Conservation (phyloP, 371 early-diverging fungal genomes). For the Mucor mucedo region DNA sequence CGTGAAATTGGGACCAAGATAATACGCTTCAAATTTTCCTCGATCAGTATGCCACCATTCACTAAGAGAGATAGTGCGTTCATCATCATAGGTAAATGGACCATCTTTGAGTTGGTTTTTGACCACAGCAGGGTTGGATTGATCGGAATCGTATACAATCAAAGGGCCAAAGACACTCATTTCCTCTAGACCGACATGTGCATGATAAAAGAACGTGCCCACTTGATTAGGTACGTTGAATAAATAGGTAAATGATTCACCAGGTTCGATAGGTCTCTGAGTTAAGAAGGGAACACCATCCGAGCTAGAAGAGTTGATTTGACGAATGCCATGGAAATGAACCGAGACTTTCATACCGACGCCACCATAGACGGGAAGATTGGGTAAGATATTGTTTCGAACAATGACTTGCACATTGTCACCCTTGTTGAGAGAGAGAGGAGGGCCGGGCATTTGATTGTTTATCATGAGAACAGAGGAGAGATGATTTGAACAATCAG, state of each 20-base stretch:
- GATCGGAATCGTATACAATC: conserved; percentile 45
- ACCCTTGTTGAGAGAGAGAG: conserved; percentile 39
- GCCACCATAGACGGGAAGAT: conserved; percentile 16
- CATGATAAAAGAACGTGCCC: conserved; percentile 64
- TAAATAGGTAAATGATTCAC: conserved; percentile 51
- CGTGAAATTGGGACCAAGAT: conserved; percentile 34
- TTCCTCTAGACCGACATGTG: conserved; percentile 46
- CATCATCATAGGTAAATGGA: conserved; percentile 48
- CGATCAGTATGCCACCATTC: conserved; percentile 54
- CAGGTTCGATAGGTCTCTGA: conserved; percentile 61
- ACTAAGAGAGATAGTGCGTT: conserved; percentile 41
- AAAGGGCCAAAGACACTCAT: conserved; percentile 52
- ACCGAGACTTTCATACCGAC: conserved; percentile 19
- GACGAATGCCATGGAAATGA: conserved; percentile 52
- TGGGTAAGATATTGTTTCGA: conserved; percentile 32
- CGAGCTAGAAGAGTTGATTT: conserved; percentile 33
- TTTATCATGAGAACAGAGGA: conserved; percentile 44
- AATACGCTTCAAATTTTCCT: conserved; percentile 28
- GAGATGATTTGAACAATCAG: conserved; percentile 40
- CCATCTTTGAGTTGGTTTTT: conserved; percentile 1
- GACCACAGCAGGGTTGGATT: conserved; percentile 16
- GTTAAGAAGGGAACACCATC: conserved; percentile 67
- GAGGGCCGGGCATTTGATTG: conserved; percentile 53
- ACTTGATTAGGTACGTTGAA: conserved; percentile 47
- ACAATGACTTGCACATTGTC: conserved; percentile 46